Conservation (phyloP, 2,329 filamentous ascomycete genomes). For the Xylariaceae sp. region DNA sequence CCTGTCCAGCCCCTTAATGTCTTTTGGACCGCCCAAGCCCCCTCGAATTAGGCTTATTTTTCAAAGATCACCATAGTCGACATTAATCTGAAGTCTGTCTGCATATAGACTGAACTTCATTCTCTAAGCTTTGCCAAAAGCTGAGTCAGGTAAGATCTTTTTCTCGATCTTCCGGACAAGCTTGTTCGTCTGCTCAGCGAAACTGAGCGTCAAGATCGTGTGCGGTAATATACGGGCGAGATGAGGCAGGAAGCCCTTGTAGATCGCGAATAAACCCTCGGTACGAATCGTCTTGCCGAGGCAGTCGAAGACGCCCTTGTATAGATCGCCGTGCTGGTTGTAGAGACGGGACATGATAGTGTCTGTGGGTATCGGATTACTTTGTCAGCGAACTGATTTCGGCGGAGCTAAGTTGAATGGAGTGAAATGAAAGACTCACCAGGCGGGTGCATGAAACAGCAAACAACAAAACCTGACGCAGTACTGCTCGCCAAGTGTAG, state of each 20-base stretch:
- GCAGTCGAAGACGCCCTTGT: constrained; percentile 88
- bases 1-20: background rate
- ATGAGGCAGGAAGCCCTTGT: constrained; percentile 97
- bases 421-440: constrained; percentile 44
- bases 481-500: constrained; percentile 86
- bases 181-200: constrained; percentile 97
- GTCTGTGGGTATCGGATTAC: constrained; percentile 44
- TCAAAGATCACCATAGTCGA: background rate
- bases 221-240: constrained; percentile 90
- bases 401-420: background rate
- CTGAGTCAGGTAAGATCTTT: constrained; percentile 42
- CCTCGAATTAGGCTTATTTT: background rate
- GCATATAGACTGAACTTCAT: background rate
- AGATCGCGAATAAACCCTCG: constrained; percentile 86
- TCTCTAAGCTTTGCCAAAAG: constrained; percentile 29
- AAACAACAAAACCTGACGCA: constrained; percentile 90
- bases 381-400: background rate
- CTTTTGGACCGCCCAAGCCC: background rate
- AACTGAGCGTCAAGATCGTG: constrained; percentile 84
- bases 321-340: constrained; percentile 98
- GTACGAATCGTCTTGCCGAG: constrained; percentile 84
- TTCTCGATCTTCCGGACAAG: constrained; percentile 73
- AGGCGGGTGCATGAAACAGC: constrained; percentile 95
- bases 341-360: constrained; percentile 99
- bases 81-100: background rate